These are phyloP conservation scores for Neoarthrinium moseri DNA, from an alignment of 2,329 filamentous ascomycete species.

Conservation along the genomic window DNA sequence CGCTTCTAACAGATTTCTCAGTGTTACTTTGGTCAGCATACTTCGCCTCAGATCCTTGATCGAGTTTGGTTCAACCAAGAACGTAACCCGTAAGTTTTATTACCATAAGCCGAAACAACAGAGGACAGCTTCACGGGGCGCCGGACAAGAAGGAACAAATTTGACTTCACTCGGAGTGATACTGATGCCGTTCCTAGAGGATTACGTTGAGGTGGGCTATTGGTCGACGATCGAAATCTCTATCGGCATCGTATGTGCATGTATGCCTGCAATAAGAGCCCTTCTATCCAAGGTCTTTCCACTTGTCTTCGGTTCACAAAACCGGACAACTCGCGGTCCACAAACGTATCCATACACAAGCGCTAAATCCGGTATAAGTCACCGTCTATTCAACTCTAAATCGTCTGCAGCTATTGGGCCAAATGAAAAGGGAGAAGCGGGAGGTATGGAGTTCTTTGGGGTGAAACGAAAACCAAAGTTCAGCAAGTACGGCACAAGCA, in stretches of 20 bases:
- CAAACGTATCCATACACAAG: too few relatives aligned
- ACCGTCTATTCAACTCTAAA: too few relatives aligned
- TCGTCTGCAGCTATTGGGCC: too few relatives aligned
- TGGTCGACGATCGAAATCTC: slow-evolving; percentile 22
- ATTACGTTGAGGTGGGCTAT: slow-evolving; percentile 12
- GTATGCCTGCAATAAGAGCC: slow-evolving; percentile 19
- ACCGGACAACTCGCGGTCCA: too few relatives aligned
- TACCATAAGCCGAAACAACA: neutral
- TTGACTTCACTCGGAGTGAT: neutral
- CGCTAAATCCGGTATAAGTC: too few relatives aligned
- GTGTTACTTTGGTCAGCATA: slow-evolving; percentile 19
- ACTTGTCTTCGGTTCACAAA: neutral
- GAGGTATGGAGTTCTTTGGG: too few relatives aligned
- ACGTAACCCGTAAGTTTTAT: slow-evolving; percentile 7
- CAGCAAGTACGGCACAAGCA: neutral
- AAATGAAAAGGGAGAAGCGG: too few relatives aligned
- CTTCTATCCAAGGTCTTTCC: slow-evolving; percentile 4
- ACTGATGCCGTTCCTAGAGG: slow-evolving; percentile 2
- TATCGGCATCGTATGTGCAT: slow-evolving; percentile 19
- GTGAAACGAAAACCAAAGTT: too few relatives aligned
- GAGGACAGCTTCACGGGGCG: too few relatives aligned
- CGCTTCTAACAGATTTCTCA: neutral
- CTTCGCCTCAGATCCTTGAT: slow-evolving; percentile 16
- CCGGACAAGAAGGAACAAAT: too few relatives aligned
- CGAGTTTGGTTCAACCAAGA: slow-evolving; percentile 5